Evolutionary conservation across 2,329 filamentous ascomycete species (phyloP).

Genomic region (Colletotrichum tamarilloi): DNA sequence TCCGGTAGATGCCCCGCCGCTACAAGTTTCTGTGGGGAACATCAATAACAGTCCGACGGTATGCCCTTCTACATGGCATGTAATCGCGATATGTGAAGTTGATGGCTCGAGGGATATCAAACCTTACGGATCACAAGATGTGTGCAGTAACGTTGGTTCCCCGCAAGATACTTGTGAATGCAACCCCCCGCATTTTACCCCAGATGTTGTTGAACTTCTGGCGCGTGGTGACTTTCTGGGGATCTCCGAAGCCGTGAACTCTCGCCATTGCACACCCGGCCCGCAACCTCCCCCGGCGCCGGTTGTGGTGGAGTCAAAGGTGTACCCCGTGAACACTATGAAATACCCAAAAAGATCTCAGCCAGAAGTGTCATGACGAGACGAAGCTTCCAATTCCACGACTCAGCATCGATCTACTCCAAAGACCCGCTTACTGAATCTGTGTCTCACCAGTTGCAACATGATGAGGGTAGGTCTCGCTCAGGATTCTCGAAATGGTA

Average conservation of each 20-base stretch:
- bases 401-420: background rate
- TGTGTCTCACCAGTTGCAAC: background rate
- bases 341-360: background rate
- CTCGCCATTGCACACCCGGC: background rate
- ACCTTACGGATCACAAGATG: background rate
- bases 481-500: too few species aligned
- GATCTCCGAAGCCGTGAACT: background rate
- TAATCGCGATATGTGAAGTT: background rate
- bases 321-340: background rate
- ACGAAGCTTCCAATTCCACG: background rate
- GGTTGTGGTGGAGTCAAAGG: background rate
- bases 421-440: background rate
- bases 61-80: too few species aligned
- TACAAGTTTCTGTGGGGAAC: background rate
- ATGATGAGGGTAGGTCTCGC: background rate
- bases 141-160: background rate
- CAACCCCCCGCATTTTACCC: slow-evolving; percentile 11
- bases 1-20: background rate
- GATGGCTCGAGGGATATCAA: too few species aligned
- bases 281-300: slow-evolving; percentile 12
- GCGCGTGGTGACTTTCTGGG: background rate
- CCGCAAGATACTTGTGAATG: background rate
- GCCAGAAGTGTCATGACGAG: background rate
- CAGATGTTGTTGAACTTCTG: background rate
- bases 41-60: background rate